Percentiles rank a stretch among this genome's conserved stretches.
phyloP scores from a whole-genome alignment of 768 basidiomycete genomes.

The Cystobasidium onofrii region DNA sequence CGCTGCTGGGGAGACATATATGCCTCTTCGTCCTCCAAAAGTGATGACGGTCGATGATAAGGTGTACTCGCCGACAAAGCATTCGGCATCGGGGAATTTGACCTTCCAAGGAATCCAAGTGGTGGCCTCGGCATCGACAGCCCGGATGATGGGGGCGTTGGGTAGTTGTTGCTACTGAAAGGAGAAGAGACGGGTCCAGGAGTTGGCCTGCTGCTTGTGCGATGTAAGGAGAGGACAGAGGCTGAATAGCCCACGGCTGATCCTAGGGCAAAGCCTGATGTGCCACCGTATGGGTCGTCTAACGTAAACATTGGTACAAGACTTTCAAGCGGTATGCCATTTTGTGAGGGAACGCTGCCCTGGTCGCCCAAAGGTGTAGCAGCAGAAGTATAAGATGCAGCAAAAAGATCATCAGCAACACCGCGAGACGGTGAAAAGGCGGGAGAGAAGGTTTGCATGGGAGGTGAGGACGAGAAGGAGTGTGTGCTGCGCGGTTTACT shows the following conservation, averaged over 20 bases:
- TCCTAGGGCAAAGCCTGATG: neutral
- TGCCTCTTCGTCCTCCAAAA: neutral
- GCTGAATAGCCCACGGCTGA: conserved; percentile 20
- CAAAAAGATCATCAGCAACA: neutral
- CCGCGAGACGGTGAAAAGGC: neutral
- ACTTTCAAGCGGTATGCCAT: conserved; percentile 61
- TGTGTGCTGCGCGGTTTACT: neutral
- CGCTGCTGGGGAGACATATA: neutral
- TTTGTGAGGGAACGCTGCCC: neutral
- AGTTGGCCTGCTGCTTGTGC: neutral
- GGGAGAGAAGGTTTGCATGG: neutral
- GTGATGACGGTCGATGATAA: conserved; percentile 9
- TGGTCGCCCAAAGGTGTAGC: neutral
- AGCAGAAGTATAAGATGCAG: neutral
- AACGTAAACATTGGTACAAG: conserved; percentile 63
- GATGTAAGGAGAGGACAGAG: conserved; percentile 18
- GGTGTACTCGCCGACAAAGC: neutral
- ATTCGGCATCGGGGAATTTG: conserved; percentile 12
- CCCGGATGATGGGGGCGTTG: conserved; percentile 21
- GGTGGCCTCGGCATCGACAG: conserved; percentile 11
- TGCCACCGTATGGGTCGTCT: conserved; percentile 51
- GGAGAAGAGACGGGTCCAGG: neutral
- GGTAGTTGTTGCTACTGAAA: conserved; percentile 2
- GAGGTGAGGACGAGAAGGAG: conserved; percentile 17
- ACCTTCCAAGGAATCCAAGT: neutral